A percentile compares a stretch with the other conserved stretches of the same genome.
Conservation (phyloP, 768 basidiomycete species). For the Pleurotus sapidus region DNA sequence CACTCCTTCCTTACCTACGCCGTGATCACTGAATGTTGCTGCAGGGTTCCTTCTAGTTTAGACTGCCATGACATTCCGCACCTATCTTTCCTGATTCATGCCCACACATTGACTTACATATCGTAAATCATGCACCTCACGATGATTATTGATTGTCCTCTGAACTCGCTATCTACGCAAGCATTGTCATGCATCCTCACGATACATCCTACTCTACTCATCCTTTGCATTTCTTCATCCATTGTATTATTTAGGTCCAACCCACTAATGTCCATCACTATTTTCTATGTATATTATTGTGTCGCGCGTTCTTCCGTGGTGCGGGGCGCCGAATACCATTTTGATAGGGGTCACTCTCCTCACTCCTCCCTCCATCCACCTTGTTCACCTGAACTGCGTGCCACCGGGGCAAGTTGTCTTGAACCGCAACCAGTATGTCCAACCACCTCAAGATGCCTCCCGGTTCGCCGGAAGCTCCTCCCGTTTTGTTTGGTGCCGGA, state of each 20-base stretch:
- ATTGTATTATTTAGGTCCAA: slow-evolving; percentile 30
- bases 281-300: slow-evolving; percentile 8
- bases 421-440: no score
- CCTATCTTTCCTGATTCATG: slow-evolving; percentile 6
- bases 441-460: slow-evolving; percentile 12
- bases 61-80: slow-evolving; percentile 7
- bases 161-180: neutral
- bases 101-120: slow-evolving; percentile 3
- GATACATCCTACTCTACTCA: slow-evolving; percentile 17
- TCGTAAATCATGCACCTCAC: slow-evolving; percentile 12
- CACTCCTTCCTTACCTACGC: no score
- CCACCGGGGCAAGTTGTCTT: neutral
- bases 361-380: neutral
- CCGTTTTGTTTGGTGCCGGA: slow-evolving; percentile 67
- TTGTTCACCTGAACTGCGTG: slow-evolving; percentile 6
- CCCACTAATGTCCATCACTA: slow-evolving; percentile 22
- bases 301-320: slow-evolving; percentile 1
- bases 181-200: slow-evolving; percentile 13
- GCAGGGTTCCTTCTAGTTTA: no score
- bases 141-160: neutral
- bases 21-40: no score
- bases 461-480: slow-evolving; percentile 41
- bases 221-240: slow-evolving; percentile 17
- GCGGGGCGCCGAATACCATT: slow-evolving; percentile 4
- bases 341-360: slow-evolving; percentile 17